Base-by-base conservation (phyloP, 1,284 basidiomycete species). In the Cryptococcus sp. region DNA sequence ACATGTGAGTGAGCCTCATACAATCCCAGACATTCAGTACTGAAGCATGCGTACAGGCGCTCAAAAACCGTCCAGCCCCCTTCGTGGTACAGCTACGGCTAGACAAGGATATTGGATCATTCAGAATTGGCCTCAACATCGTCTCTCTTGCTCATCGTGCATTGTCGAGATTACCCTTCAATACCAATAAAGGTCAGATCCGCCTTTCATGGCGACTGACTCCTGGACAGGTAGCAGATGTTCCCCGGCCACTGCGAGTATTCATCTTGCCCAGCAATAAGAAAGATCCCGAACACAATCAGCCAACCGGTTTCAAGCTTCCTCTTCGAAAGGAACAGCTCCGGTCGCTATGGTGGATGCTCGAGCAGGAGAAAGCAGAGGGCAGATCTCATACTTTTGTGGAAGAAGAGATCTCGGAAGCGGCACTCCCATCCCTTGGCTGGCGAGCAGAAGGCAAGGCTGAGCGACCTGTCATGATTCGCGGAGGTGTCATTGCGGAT, bases 381-480 rank as follows among this genome's bases (percentile, higher is more conserved):
- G 85, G 85, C 6, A 78, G 83, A 15, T 85, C 88, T 0, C 69
- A 76, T 59, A 76, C 79, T 8, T 97, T 96, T 75, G 75, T 91
- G 25, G 93, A 97, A 71, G 93, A 97, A 74, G 93, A 97, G 74
- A 91, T 97, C 44, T 89, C 91, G 0, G 93, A 97, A 73, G 91
- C 92, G 0, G 83, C 89, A 46, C 81, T 95, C 5, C 86, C 86
- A 54, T 87, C 91, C 48, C 81, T 97, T 7, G 89, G 91, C 4
- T 97, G 94, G 93, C 84, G 93, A 66, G 92, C 90, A 5, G 93
- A 97, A 76, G 93, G 90, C 49, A 88, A 90, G 50, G 93, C 91
- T 1, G 86, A 89, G 65, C 81, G 93, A 22, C 83, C 86, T 0
- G 84, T 91, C 52, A 82, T 80, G 60, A 80, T 96, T 23, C 84